A percentile compares a stretch with the other conserved stretches of the same genome.
Conservation (phyloP, 352 stramenopile genomes). For the Nothophytophthora sp. region DNA sequence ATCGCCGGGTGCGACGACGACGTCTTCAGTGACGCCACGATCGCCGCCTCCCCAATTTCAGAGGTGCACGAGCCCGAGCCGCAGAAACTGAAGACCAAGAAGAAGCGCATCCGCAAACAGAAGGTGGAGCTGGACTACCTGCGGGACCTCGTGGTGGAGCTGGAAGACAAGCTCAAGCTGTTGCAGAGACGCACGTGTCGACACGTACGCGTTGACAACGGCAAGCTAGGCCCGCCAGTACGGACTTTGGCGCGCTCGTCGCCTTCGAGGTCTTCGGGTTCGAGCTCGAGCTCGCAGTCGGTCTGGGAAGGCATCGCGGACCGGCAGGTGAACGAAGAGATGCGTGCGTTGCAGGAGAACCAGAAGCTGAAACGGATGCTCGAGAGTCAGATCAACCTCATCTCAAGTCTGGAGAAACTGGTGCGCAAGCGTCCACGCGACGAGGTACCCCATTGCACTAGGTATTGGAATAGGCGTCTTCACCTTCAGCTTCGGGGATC, state of each 20-base stretch:
- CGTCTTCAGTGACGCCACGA: too few relatives aligned
- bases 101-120: slow-evolving; percentile 34
- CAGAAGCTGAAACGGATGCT: slow-evolving; percentile 22
- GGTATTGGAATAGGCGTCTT: too few relatives aligned
- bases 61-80: too few relatives aligned
- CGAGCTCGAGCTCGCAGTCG: not conserved
- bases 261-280: too few relatives aligned
- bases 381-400: slow-evolving; percentile 35
- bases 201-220: not conserved
- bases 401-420: slow-evolving; percentile 29
- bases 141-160: slow-evolving; percentile 26
- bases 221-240: too few relatives aligned
- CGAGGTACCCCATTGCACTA: too few relatives aligned
- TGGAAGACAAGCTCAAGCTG: slow-evolving; percentile 24
- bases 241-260: too few relatives aligned
- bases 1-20: too few relatives aligned
- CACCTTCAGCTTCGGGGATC: too few relatives aligned
- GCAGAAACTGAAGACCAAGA: too few relatives aligned
- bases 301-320: slow-evolving; percentile 37
- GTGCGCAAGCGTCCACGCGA: slow-evolving; percentile 21
- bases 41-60: too few relatives aligned
- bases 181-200: not conserved
- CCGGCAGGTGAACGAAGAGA: slow-evolving; percentile 25
- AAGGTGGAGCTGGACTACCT: slow-evolving; percentile 38
- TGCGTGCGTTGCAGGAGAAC: slow-evolving; percentile 32